Evolutionary conservation across 2,329 filamentous ascomycete genomes (phyloP), one percentile per base, ranked within the genome.

Genomic region (Xylaria sp.): DNA sequence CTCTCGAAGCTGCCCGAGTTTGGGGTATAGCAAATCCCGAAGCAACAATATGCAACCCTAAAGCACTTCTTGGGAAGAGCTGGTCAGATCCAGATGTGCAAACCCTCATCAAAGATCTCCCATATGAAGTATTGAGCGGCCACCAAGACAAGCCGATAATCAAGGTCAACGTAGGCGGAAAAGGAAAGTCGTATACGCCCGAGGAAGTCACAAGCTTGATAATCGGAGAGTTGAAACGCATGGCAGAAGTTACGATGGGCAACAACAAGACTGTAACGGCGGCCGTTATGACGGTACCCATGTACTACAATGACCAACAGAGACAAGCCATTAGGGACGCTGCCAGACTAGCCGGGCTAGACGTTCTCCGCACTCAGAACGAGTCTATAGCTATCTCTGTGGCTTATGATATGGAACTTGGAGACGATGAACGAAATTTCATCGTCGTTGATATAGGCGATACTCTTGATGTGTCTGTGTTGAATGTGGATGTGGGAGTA

Each of bases 401-500:
- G 21, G 60, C 23, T 25, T 53, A 62, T 40, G 32, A 8, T 21
- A 9, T 21, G 21, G 13, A 27, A 16, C 1, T 0, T n/a, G 0
- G 3, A 40, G 23, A 51, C 23, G 16, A 10, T 16, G 47, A 53
- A 16, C 60, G 44, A 16, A 61, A 21, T 29, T 44, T 62, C 3
- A 10, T 62, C 12, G 23, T 54, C 9, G 40, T 62, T n/a, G 60
- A 62, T 32, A 44, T 62, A 3, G 60, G 60, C 32, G 13, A 62
- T 40, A 54, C 29, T 5, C 32, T 62, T 5, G 60, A 54, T 44
- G 60, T 62, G 48, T 42, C 35, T 13, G 47, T 62, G 16, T 12
- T 29, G 32, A 3, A 25, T 21, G 32, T 42, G 9, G 60, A 62
- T 1, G n/a, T 42, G 2, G 60, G 23, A 13, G 8, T 29, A 27